These are phyloP conservation scores for Hymenoscyphus occultus DNA, from an alignment of 2,329 filamentous ascomycete genomes.

Conservation along the genomic window DNA sequence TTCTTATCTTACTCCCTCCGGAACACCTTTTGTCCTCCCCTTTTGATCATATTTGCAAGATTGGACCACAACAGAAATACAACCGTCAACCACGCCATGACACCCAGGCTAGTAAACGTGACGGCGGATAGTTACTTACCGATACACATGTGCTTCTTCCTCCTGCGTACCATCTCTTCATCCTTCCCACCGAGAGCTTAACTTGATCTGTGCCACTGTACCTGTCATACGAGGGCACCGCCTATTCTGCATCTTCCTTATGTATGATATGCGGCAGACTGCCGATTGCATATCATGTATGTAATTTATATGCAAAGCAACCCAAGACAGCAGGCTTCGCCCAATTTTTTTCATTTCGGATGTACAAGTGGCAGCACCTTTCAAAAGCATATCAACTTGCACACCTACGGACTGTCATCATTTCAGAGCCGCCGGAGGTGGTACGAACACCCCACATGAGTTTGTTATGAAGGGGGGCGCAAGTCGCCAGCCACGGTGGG, in stretches of 20 bases:
- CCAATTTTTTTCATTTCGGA: neutral
- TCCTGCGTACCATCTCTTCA: neutral
- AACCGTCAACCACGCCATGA: constrained; percentile 1
- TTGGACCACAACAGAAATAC: neutral
- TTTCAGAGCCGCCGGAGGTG: neutral
- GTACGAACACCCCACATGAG: neutral
- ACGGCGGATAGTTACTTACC: constrained; percentile 1
- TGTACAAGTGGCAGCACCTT: neutral
- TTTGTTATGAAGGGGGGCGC: neutral
- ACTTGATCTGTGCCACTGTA: neutral
- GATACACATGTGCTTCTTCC: neutral
- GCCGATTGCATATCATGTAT: neutral
- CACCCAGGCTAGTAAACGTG: neutral
- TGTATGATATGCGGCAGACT: neutral
- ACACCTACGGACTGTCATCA: neutral
- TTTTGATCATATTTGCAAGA: neutral
- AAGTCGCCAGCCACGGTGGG: neutral
- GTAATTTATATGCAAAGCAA: neutral
- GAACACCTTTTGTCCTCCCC: neutral
- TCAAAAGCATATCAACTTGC: neutral
- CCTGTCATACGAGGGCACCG: constrained; percentile 2
- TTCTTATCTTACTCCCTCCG: neutral
- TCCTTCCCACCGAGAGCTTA: neutral
- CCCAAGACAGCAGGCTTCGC: neutral
- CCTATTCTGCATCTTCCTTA: neutral